Conservation (phyloP, 345 rosid genomes). For the Lepidium sativum region DNA sequence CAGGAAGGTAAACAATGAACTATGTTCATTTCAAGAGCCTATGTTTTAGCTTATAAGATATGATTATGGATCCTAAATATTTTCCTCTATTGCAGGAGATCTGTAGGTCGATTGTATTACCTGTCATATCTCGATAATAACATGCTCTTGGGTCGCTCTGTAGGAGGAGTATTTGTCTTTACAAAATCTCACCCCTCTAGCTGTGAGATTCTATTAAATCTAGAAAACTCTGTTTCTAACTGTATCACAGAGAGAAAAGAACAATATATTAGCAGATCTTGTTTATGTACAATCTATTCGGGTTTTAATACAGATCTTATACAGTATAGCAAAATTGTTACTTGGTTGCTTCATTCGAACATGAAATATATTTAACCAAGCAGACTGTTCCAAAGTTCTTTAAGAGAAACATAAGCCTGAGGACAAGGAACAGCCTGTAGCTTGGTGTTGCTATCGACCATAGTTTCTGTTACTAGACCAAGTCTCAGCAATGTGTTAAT, state of each 20-base stretch:
- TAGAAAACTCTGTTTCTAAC: conserved; percentile 1
- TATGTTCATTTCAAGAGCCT: not conserved
- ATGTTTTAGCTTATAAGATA: not conserved
- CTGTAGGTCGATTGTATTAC: conserved; percentile 82
- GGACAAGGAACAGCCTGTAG: conserved; percentile 50
- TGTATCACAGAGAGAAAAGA: conserved; percentile 12
- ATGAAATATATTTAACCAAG: conserved; percentile 27
- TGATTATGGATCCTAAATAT: conserved; percentile 12
- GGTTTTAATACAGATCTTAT: not conserved
- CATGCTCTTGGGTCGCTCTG: conserved; percentile 84
- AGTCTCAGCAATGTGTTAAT: conserved; percentile 52
- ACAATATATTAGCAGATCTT: conserved; percentile 10
- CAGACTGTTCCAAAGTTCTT: conserved; percentile 57
- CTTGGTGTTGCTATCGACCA: conserved; percentile 34
- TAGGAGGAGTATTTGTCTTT: conserved; percentile 88
- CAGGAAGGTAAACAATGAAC: conserved; percentile 39
- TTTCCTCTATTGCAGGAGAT: conserved; percentile 35
- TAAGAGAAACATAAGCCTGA: conserved; percentile 51
- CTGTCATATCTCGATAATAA: conserved; percentile 69
- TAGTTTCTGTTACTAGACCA: conserved; percentile 52
- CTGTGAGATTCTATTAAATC: conserved; percentile 24
- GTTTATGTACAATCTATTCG: conserved; percentile 16
- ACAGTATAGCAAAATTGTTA: conserved; percentile 9
- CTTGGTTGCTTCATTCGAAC: not conserved
- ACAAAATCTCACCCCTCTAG: conserved; percentile 64